Base-by-base conservation (phyloP, 805 yeast species). In the Candida maris region DNA sequence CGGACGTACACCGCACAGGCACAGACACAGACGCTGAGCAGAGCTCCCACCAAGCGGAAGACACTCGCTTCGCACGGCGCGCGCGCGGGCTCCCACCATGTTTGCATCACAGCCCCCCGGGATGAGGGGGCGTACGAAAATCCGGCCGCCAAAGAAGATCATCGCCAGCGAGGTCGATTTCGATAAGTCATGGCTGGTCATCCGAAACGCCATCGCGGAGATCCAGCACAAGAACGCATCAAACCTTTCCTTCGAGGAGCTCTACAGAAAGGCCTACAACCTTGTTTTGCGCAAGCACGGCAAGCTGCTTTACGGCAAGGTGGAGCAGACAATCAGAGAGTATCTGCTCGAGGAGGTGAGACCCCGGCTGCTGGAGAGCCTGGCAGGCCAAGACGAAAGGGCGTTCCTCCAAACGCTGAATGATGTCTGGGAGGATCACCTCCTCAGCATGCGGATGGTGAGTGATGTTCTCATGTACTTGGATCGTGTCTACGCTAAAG, bases 381-480 rank as follows among this genome's bases (percentile, higher is more conserved):
- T 38, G 5, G 34, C 40, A 15, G 20, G 41, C 13, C 44, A 45
- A 1, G 52, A 49, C 15, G 54, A 51, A 15, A 45, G 42, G 23
- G 54, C 44, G 28, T 62, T 69, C 21, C 40, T 71, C 23, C 50
- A 50, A 19, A 49, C 52, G 7, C 46, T 71, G 6, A 59, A 56
- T 31, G 40, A 39, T 21, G 74, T 71, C 37, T 88, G 96, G 95
- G 70, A 75, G 24, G 85, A 79, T 32, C 91, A 84, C 54, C 57
- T 79, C 25, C 68, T 79, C 26, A 71, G 82, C 32, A 83, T 85
- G 81, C 71, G 85, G 44, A 77, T 85, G 71, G 74, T 86, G 29
- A 75, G 89, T 49, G 95, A 89, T 57, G 85, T 88, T 3, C 64
- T 86, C 54, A 81, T 88, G 84, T 88, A 88, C 52, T 59, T 89